Base-by-base conservation (phyloP, 1,284 basidiomycete genomes). In the Bjerkandera adusta region DNA sequence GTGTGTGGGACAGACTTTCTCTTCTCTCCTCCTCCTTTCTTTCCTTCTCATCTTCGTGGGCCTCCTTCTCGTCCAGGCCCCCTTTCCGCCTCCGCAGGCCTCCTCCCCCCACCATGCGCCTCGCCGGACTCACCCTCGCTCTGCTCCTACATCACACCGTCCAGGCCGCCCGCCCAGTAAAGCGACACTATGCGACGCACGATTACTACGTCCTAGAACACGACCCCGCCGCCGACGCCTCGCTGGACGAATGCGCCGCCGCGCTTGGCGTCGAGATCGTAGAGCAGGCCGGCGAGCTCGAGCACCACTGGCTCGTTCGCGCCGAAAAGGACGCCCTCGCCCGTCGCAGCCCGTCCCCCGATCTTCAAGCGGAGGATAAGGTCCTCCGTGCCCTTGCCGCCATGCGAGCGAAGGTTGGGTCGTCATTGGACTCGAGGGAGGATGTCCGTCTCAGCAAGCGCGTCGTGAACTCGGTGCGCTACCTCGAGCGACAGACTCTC, bases 131-230 rank as follows among this genome's bases (percentile, higher is more conserved):
- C 29, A 26, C 66, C 38, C 54, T 67, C 38, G 58, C 58, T 40
- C 56, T 67, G 16, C 57, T 61, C 49, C 46, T 50, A 10, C 56
- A 48, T 22, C 50, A 61, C 32, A 57, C 64, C 7, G 57, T 60
- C 45, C 42, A 59, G 37, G 60, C 59, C 25, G 56, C 68, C 13
- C 53, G 55, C 15, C 76, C 75, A 32, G 58, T 67, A 51, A 77
- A 70, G 58, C 75, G 75, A 38, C 67, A 70, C 35, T 95, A 98
- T 66, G 68, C 76, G 55, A 85, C 88, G 6, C 89, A 98, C 67
- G 76, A 88, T 57, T 99, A 99, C 71, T 96, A 95, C 70, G 87
- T 92, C 50, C 66, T 96, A 21, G 85, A 93, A 64, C 80, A 92
- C 62, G 68, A 77, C 56, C 79, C 87, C 41, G 60, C 61, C 5